Conservation (phyloP, 177 flowering plant genomes). For the Vitis hybrid region DNA sequence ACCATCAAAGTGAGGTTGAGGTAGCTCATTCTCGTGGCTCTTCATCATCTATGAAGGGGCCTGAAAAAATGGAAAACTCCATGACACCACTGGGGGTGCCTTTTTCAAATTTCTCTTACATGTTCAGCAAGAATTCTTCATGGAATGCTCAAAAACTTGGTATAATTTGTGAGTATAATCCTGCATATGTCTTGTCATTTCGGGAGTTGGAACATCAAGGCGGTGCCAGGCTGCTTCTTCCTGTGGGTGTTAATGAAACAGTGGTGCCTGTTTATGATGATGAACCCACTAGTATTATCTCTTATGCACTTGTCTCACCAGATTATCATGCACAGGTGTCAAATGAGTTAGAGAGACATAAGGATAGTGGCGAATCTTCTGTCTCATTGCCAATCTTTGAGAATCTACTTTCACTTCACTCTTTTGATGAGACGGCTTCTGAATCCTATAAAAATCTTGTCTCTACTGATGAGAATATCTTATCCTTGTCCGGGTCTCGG, state of each 20-base stretch:
- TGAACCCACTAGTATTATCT: slow-evolving; percentile 85
- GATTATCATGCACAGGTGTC: slow-evolving; percentile 65
- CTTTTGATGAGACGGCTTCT: slow-evolving; percentile 47
- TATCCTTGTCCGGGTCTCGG: slow-evolving; percentile 51
- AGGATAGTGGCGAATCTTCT: slow-evolving; percentile 47
- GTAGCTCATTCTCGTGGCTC: slow-evolving; percentile 24
- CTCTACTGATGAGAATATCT: slow-evolving; percentile 52
- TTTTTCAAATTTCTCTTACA: slow-evolving; percentile 43
- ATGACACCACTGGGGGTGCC: slow-evolving; percentile 49
- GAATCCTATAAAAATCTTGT: slow-evolving; percentile 59
- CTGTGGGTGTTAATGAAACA: slow-evolving; percentile 71
- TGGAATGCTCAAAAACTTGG: slow-evolving; percentile 39
- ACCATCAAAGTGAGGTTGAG: slow-evolving; percentile 26
- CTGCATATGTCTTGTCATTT: slow-evolving; percentile 56
- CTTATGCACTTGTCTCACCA: slow-evolving; percentile 61
- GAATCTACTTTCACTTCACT: slow-evolving; percentile 36
- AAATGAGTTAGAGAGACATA: slow-evolving; percentile 45
- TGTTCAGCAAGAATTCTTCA: slow-evolving; percentile 41
- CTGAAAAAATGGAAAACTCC: slow-evolving; percentile 43
- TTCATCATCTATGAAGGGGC: slow-evolving; percentile 26
- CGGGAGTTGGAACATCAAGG: slow-evolving; percentile 55
- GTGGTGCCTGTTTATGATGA: slow-evolving; percentile 87
- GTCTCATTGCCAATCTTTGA: slow-evolving; percentile 43
- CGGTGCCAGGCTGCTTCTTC: slow-evolving; percentile 66
- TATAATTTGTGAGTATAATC: slow-evolving; percentile 44